These are phyloP conservation scores for Dioszegia crocea DNA, from an alignment of 768 basidiomycete genomes.

Conservation along the genomic window DNA sequence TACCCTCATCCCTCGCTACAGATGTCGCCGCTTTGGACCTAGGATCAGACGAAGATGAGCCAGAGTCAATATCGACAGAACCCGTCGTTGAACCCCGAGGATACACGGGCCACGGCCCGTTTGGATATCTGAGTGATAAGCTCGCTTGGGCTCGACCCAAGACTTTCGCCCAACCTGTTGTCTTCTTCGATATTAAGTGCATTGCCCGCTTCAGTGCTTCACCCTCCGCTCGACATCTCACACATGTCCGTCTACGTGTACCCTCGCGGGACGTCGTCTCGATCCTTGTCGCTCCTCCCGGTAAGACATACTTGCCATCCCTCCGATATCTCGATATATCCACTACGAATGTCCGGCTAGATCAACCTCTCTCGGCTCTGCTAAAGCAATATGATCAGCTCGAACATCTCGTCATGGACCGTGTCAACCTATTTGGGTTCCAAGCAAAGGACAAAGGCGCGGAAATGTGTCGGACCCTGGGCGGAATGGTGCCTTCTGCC, in stretches of 20 bases:
- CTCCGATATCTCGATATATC: conserved; percentile 66
- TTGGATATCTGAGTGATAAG: conserved; percentile 44
- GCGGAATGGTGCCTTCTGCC: conserved; percentile 60
- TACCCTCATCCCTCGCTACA: conserved; percentile 10
- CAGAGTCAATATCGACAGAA: background rate
- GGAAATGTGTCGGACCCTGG: conserved; percentile 62
- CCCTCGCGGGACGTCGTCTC: conserved; percentile 55
- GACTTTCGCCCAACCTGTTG: conserved; percentile 72
- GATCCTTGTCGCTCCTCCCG: conserved; percentile 30
- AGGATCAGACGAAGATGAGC: conserved; percentile 30
- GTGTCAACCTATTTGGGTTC: conserved; percentile 58
- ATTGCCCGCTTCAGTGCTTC: conserved; percentile 57
- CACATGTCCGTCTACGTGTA: conserved; percentile 64
- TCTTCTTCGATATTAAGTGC: conserved; percentile 65
- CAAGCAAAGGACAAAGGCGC: conserved; percentile 55
- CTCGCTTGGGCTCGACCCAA: conserved; percentile 40
- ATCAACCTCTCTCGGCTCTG: conserved; percentile 51
- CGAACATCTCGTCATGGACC: conserved; percentile 67
- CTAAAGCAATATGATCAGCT: conserved; percentile 57
- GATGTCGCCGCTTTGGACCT: conserved; percentile 35
- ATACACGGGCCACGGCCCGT: conserved; percentile 48
- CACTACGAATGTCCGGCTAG: conserved; percentile 56
- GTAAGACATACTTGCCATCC: conserved; percentile 18
- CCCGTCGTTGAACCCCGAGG: conserved; percentile 25
- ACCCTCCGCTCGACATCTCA: conserved; percentile 53